These are phyloP conservation scores for Zymoseptoria crescenta DNA, from an alignment of 2,329 filamentous ascomycete species.

Conservation along the genomic window DNA sequence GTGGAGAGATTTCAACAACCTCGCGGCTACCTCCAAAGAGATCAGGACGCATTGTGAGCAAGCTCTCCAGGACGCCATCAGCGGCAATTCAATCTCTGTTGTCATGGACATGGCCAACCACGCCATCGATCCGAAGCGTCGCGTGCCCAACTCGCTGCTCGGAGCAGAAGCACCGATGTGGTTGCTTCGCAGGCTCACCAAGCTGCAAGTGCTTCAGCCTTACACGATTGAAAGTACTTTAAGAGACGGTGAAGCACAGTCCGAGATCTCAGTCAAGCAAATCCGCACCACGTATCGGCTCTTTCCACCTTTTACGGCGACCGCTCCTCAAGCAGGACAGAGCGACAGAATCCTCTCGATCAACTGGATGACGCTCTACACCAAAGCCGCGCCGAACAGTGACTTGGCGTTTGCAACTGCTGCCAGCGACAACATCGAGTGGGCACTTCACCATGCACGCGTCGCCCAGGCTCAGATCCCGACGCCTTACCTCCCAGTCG, in stretches of 20 bases:
- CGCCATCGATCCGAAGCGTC: not conserved
- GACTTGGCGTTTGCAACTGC: not conserved
- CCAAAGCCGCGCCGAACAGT: not conserved
- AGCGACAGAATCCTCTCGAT: not conserved
- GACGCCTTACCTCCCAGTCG: not conserved
- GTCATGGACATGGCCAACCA: not conserved
- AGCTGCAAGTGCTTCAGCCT: not conserved
- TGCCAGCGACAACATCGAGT: not conserved
- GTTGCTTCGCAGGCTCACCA: not conserved
- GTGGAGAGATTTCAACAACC: not conserved
- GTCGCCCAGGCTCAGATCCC: not conserved
- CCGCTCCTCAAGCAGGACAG: not conserved
- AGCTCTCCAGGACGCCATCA: not conserved
- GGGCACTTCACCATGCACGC: not conserved
- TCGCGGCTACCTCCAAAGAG: not conserved
- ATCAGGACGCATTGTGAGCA: not conserved
- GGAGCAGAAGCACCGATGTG: not conserved
- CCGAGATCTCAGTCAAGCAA: not conserved
- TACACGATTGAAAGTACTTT: not conserved
- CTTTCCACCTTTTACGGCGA: not conserved
- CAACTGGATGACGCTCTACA: not conserved
- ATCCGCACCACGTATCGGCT: not conserved
- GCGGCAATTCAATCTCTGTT: not conserved
- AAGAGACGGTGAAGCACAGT: not conserved
- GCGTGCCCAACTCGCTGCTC: not conserved